These are phyloP conservation scores for Apodospora peruviana DNA, from an alignment of 495 filamentous ascomycete species.

Conservation along the genomic window DNA sequence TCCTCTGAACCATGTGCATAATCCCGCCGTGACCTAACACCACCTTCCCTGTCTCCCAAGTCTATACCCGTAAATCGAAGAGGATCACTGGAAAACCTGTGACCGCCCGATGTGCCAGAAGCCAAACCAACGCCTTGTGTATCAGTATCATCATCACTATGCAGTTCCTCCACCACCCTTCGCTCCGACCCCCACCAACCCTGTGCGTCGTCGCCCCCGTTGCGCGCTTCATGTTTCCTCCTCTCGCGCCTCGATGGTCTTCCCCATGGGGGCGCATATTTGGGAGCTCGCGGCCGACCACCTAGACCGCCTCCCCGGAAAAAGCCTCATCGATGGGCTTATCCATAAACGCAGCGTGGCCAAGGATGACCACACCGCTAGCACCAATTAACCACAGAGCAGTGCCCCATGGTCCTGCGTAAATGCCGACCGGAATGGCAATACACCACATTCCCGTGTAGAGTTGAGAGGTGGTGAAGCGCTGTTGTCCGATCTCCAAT, in stretches of 20 bases:
- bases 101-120: slow-evolving; percentile 25
- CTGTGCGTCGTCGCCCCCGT: slow-evolving; percentile 45
- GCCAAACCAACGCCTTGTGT: slow-evolving; percentile 51
- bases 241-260: slow-evolving; percentile 89
- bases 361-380: slow-evolving; percentile 81
- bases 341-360: slow-evolving; percentile 94
- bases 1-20: slow-evolving; percentile 43
- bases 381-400: slow-evolving; percentile 94
- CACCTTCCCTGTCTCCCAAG: slow-evolving; percentile 41
- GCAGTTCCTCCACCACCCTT: slow-evolving; percentile 65
- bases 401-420: slow-evolving; percentile 73
- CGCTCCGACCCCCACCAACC: slow-evolving; percentile 34
- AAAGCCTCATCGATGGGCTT: slow-evolving; percentile 99
- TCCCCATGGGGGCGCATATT: slow-evolving; percentile 92
- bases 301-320: slow-evolving; percentile 99
- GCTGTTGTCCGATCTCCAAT: slow-evolving; percentile 74
- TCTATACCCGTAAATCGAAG: slow-evolving; percentile 59
- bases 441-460: slow-evolving; percentile 83
- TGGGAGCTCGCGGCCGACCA: slow-evolving; percentile 99
- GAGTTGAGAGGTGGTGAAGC: slow-evolving; percentile 85
- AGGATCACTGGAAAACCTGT: slow-evolving; percentile 51
- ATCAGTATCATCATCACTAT: slow-evolving; percentile 57
- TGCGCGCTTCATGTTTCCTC: slow-evolving; percentile 54
- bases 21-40: slow-evolving; percentile 32
- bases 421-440: slow-evolving; percentile 74